Conservation (phyloP, 768 basidiomycete species). For the Asterophora lycoperdoides region DNA sequence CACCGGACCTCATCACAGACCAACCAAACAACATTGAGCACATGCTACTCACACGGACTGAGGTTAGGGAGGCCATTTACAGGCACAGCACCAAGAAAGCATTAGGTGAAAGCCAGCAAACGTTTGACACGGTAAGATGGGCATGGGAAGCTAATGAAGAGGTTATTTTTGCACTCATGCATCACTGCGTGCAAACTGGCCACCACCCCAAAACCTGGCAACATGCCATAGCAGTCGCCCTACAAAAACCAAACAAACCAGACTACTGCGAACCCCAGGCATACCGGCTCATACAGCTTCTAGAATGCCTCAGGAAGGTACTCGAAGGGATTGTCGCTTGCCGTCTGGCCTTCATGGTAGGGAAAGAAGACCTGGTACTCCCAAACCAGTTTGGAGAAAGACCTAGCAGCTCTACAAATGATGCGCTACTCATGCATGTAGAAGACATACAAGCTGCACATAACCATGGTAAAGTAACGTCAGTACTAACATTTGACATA, state of each 20-base stretch:
- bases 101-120: slow-evolving; percentile 21
- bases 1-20: no score
- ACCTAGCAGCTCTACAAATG: no score
- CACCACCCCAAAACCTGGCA: slow-evolving; percentile 21
- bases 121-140: slow-evolving; percentile 23
- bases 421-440: no score
- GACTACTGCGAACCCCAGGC: slow-evolving; percentile 31
- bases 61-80: slow-evolving; percentile 1
- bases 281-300: slow-evolving; percentile 31
- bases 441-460: no score
- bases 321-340: slow-evolving; percentile 25
- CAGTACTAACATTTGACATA: slow-evolving; percentile 26
- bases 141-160: slow-evolving; percentile 14
- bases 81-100: slow-evolving; percentile 6
- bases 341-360: slow-evolving; percentile 20
- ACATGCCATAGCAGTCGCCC: slow-evolving; percentile 26
- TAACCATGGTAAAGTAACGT: slow-evolving; percentile 18
- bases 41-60: slow-evolving; percentile 10
- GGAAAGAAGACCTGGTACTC: slow-evolving; percentile 20
- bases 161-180: slow-evolving; percentile 7
- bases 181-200: no score
- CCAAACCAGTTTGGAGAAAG: no score
- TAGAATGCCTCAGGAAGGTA: slow-evolving; percentile 32
- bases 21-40: neutral
- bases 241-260: slow-evolving; percentile 32